Evolutionary conservation across 345 rosid species (phyloP).

Genomic region (Rhizophora mangle): DNA sequence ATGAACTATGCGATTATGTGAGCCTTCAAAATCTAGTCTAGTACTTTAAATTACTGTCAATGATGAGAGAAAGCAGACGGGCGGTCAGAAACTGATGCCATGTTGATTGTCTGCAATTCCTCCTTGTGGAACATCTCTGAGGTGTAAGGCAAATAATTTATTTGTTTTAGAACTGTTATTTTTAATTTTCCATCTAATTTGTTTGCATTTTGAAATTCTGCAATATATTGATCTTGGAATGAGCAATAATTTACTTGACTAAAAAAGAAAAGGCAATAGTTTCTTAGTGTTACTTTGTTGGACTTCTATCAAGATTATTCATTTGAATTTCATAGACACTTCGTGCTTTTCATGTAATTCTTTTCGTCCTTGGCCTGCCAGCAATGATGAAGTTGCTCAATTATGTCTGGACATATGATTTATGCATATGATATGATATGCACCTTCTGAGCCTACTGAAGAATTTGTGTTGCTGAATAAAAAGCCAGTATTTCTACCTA

Average conservation of each 20-base stretch:
- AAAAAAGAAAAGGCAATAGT: background rate
- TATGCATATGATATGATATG: slow-evolving; percentile 37
- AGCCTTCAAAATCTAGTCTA: too few species aligned
- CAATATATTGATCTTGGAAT: background rate
- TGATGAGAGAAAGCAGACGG: slow-evolving; percentile 88
- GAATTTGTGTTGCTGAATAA: too few species aligned
- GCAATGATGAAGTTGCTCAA: slow-evolving; percentile 54
- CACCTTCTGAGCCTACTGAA: slow-evolving; percentile 43
- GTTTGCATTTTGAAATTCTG: too few species aligned
- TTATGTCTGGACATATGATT: slow-evolving; percentile 70
- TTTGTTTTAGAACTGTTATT: too few species aligned
- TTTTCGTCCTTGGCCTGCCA: background rate
- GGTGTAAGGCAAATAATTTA: background rate
- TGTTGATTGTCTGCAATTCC: slow-evolving; percentile 78
- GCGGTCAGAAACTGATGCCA: slow-evolving; percentile 91
- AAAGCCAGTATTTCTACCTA: too few species aligned
- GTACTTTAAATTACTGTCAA: slow-evolving; percentile 2
- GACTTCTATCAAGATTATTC: background rate
- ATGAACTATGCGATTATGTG: too few species aligned
- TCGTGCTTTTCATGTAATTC: background rate
- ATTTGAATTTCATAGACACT: background rate
- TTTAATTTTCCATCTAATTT: too few species aligned
- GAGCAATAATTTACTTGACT: background rate
- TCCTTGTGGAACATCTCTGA: slow-evolving; percentile 52
- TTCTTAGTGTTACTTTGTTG: background rate